Evolutionary conservation across 1,139 yeast species (phyloP).

Genomic region (Hemisphaericaspora xylanilytica): DNA sequence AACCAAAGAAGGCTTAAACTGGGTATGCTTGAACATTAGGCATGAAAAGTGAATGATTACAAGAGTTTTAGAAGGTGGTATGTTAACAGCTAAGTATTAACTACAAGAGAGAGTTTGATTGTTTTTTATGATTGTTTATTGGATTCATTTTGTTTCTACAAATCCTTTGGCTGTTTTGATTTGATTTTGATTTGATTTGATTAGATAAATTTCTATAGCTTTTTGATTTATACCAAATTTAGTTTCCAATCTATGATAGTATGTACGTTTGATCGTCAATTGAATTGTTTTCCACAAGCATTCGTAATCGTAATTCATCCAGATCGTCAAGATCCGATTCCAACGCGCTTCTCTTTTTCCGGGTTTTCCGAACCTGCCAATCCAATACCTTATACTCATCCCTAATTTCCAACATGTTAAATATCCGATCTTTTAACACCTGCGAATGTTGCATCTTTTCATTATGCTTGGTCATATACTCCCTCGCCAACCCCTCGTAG

Average conservation of each 20-base stretch:
- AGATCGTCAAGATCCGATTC: slow-evolving; percentile 7
- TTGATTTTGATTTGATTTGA: neutral
- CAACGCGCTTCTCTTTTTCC: slow-evolving; percentile 4
- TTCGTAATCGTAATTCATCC: neutral
- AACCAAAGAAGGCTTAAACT: slow-evolving; percentile 27
- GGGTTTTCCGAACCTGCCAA: slow-evolving; percentile 12
- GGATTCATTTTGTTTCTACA: too few relatives aligned
- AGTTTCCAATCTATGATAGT: neutral
- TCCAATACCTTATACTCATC: slow-evolving; percentile 6
- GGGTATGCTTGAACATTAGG: too few relatives aligned
- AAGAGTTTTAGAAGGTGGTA: too few relatives aligned
- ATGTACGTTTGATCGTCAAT: slow-evolving; percentile 5
- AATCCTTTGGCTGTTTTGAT: neutral
- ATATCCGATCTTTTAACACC: slow-evolving; percentile 6
- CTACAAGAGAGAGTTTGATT: too few relatives aligned
- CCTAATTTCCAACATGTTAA: slow-evolving; percentile 10
- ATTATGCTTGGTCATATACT: slow-evolving; percentile 3
- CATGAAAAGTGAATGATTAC: too few relatives aligned
- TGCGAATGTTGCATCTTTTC: neutral
- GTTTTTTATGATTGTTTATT: too few relatives aligned
- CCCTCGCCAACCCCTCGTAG: slow-evolving; percentile 5
- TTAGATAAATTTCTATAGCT: neutral
- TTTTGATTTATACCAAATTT: too few relatives aligned
- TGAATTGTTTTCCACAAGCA: neutral
- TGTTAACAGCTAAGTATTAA: too few relatives aligned